phyloP scores from a whole-genome alignment of 2,329 filamentous ascomycete genomes.

The Aotearoamyces nothofagi region DNA sequence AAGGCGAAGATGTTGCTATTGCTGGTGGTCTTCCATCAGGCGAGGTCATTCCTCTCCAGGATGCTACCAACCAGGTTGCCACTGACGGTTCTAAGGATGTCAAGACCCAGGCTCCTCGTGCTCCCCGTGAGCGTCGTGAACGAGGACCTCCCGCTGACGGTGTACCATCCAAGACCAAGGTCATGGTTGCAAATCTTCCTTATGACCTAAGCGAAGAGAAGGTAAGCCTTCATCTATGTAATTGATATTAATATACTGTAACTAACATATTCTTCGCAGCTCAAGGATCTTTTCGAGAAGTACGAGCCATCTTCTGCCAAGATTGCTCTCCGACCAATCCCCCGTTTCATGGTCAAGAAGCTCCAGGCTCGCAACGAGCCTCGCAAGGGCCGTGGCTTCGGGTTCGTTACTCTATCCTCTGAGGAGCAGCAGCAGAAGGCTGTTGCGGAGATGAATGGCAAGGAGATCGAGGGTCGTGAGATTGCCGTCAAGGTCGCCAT shows the following conservation, averaged over 20 bases:
- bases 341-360: conserved; percentile 99
- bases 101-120: conserved; percentile 25
- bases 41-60: conserved; percentile 42
- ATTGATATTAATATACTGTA: conserved; percentile 1
- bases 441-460: conserved; percentile 96
- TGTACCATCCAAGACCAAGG: conserved; percentile 97
- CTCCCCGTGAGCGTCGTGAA: conserved; percentile 51
- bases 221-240: conserved; percentile 41
- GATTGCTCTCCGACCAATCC: conserved; percentile 96
- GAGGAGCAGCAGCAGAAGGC: conserved; percentile 98
- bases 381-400: conserved; percentile 97
- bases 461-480: conserved; percentile 96
- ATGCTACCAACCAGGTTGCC: conserved; percentile 42
- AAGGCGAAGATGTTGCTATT: too few species aligned
- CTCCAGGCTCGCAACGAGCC: conserved; percentile 94
- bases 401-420: conserved; percentile 89
- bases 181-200: conserved; percentile 98
- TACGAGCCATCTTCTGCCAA: conserved; percentile 92
- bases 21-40: conserved; percentile 7
- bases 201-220: conserved; percentile 97
- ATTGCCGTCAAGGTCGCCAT: conserved; percentile 99
- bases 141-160: conserved; percentile 95
- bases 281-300: conserved; percentile 89
- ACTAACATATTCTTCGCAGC: conserved; percentile 33
- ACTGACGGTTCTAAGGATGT: conserved; percentile 32